Conservation (phyloP, 2,329 filamentous ascomycete species). For the Colletotrichum aenigma region DNA sequence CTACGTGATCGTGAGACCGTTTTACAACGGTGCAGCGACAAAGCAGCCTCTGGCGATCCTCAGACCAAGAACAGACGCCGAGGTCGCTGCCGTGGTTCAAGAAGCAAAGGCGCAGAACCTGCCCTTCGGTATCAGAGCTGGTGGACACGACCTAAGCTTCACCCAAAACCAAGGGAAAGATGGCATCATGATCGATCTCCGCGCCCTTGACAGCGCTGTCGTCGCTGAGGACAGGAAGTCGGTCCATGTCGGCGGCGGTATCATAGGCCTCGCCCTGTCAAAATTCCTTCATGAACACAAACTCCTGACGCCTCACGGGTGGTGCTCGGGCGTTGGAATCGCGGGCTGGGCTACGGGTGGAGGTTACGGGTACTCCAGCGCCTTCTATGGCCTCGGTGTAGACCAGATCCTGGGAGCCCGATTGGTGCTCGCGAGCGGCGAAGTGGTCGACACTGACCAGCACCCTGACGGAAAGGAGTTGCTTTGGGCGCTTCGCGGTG, state of each 20-base stretch:
- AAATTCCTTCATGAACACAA: slow-evolving; percentile 9
- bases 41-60: slow-evolving; percentile 5
- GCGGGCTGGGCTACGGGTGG: slow-evolving; percentile 38
- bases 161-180: slow-evolving; percentile 2
- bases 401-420: slow-evolving; percentile 41
- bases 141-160: slow-evolving; percentile 17
- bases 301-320: slow-evolving; percentile 9
- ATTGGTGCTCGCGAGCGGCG: slow-evolving; percentile 39
- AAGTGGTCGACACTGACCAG: slow-evolving; percentile 39
- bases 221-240: slow-evolving; percentile 17
- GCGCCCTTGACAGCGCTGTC: slow-evolving; percentile 4
- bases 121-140: slow-evolving; percentile 17
- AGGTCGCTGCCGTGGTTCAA: neutral
- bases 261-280: slow-evolving; percentile 10
- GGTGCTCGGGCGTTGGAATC: slow-evolving; percentile 29
- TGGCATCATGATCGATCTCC: slow-evolving; percentile 19
- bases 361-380: slow-evolving; percentile 35
- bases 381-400: slow-evolving; percentile 36
- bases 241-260: slow-evolving; percentile 18
- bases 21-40: neutral
- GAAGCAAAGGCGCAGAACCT: neutral
- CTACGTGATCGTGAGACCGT: neutral
- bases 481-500: slow-evolving; percentile 42
- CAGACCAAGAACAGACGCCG: slow-evolving; percentile 1
- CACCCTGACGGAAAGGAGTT: slow-evolving; percentile 22